Evolutionary conservation across 225 moss, liverwort and hornwort species (phyloP), one percentile per base, ranked within the genome.

Genomic region (Antitrichia curtipendula): DNA sequence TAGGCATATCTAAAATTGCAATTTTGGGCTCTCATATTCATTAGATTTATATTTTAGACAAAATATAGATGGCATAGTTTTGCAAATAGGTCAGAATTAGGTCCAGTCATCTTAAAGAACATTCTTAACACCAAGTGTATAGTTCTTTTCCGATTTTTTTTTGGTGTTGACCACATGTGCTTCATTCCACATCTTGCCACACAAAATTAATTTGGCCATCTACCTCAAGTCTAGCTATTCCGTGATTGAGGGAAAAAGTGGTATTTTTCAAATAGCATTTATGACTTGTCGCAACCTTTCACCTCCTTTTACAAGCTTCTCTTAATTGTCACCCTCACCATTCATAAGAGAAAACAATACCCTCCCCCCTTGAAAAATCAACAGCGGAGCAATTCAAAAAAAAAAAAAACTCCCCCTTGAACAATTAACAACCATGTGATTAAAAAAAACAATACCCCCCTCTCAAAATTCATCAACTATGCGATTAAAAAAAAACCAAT

Each of bases 241-340:
- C 0, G 1, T 68, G 4, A 38, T 68, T 3, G 4, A 68, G 3
- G 13, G 13, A 24, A 1, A 68, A 22, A 13, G 7, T 4, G 0
- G 4, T 5, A 22, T 1, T 22, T 38, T 68, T 68, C 13, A 38
- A 38, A 68, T 40, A 38, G 13, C 23, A 68, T 68, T 38, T 2
- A 23, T 23, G 7, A 68, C 22, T 68, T 22, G 7, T 68, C 0
- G 0, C 2, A 13, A 4, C 13, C 4, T 38, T 23, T 8, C 13
- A 38, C 13, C 13, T 22, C 7, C 8, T 38, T 13, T 2, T 19
- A 0, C 1, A 7, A 1, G 4, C 3, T 22, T 68, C 0, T 9
- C 4, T 68, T n/a, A 0, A 38, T 13, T 38, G 0, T 68, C 2
- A 0, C 12, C 21, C 4, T 66, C 12, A n/a, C n/a, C n/a, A n/a